A percentile compares a stretch with the other conserved stretches of the same genome.
Evolutionary conservation across 257 asterid genomes (phyloP).

Genomic region (Verbena officinalis): DNA sequence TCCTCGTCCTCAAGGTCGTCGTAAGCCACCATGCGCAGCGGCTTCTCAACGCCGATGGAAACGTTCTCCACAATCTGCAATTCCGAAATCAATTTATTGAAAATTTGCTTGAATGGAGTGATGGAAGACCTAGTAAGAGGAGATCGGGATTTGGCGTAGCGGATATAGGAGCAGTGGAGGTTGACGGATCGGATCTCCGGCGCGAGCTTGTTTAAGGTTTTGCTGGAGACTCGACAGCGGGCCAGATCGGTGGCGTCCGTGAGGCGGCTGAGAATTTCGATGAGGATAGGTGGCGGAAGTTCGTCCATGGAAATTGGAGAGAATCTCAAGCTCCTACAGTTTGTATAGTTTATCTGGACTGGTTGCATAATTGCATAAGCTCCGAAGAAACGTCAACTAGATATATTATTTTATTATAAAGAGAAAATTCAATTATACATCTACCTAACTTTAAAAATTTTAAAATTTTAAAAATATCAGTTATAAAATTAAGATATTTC

Average conservation of each 20-base stretch:
- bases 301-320: constrained; percentile 57
- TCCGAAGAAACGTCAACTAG: too few relatives aligned
- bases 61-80: constrained; percentile 51
- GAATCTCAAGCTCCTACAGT: not conserved
- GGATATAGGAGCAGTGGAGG: constrained; percentile 64
- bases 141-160: constrained; percentile 67
- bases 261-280: constrained; percentile 72
- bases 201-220: constrained; percentile 52
- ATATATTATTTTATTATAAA: too few relatives aligned
- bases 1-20: constrained; percentile 67
- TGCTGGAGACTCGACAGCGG: constrained; percentile 69
- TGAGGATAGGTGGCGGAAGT: constrained; percentile 61
- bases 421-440: too few relatives aligned
- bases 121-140: constrained; percentile 47
- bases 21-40: constrained; percentile 50
- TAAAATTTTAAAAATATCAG: too few relatives aligned
- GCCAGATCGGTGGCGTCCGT: constrained; percentile 62
- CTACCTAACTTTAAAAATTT: too few relatives aligned
- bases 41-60: constrained; percentile 66
- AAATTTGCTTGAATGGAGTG: constrained; percentile 66
- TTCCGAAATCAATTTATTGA: constrained; percentile 46
- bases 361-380: too few relatives aligned
- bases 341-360: not conserved
- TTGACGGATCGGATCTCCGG: constrained; percentile 58
- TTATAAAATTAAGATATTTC: too few relatives aligned